Evolutionary conservation across 2,329 filamentous ascomycete genomes (phyloP).

Genomic region (Grosmannia serpens): DNA sequence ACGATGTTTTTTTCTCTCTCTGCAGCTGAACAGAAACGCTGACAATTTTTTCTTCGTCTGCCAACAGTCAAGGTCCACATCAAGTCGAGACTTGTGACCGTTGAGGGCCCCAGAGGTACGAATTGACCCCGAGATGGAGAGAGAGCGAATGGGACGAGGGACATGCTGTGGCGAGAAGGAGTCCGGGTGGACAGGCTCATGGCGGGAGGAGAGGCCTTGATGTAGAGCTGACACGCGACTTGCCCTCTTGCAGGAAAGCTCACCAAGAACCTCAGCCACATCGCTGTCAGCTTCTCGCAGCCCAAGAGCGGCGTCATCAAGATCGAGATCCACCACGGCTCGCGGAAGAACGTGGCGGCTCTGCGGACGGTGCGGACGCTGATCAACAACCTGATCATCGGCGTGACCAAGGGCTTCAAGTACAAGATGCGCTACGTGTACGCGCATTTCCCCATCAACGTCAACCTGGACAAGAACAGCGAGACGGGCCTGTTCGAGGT

Average conservation of each 20-base stretch:
- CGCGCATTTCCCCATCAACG: conserved; percentile 99
- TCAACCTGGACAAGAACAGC: conserved; percentile 93
- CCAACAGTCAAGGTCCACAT: conserved; percentile 87
- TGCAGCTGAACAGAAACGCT: conserved; percentile 12
- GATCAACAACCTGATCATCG: conserved; percentile 98
- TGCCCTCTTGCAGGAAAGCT: conserved; percentile 65
- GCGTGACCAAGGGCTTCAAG: conserved; percentile 98
- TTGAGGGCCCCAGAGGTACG: conserved; percentile 89
- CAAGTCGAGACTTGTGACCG: conserved; percentile 92
- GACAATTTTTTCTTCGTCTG: conserved; percentile 11
- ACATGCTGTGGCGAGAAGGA: too few relatives aligned
- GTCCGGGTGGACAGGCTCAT: too few relatives aligned
- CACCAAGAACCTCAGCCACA: conserved; percentile 88
- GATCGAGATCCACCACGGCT: conserved; percentile 98
- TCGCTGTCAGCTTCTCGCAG: conserved; percentile 90
- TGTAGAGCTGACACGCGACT: neutral
- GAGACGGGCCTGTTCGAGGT: conserved; percentile 83
- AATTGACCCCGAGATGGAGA: neutral
- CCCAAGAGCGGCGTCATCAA: conserved; percentile 78
- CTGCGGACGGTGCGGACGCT: conserved; percentile 95
- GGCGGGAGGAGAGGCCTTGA: neutral
- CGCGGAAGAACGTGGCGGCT: conserved; percentile 93
- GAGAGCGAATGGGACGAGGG: conserved; percentile 9
- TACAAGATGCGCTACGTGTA: conserved; percentile 99
- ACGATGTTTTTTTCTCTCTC: neutral